Evolutionary conservation across 768 basidiomycete species (phyloP), one percentile per base, ranked within the genome.

Genomic region (Pulveroboletus sp.): DNA sequence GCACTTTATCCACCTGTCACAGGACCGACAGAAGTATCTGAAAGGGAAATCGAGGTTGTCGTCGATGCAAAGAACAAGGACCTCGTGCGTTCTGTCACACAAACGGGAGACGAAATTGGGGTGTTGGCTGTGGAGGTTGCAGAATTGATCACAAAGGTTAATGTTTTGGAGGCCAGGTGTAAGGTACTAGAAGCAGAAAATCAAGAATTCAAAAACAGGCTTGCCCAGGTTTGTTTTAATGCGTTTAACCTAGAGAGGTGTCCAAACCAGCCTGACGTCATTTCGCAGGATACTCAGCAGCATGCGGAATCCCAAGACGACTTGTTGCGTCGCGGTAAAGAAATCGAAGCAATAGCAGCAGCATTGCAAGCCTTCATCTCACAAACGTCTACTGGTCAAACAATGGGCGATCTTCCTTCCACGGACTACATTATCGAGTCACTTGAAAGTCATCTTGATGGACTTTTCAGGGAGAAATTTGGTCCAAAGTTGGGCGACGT

Each of bases 281-380:
- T 36, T 32, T 29, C 34, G 23, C 32, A 66, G 62, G 56, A 55
- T 39, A 35, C 34, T 19, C 29, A 57, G 11, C 19, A 53, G 6
- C 50, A 56, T 36, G 36, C 40, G 32, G 45, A 45, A 31, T 54
- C 30, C 32, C 55, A 57, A 48, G 59, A 50, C 23, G 51, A 35
- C 13, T 30, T 52, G 41, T 45, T 37, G 42, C 64, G 47, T 30
- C 62, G 53, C 16, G 55, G 62, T 5, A 66, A 57, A 44, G 60
- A 70, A 47, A 51, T 59, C 5, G 57, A 67, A n/a, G 67, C 68
- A 3, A 54, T 68, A 39, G 59, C 61, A 2, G 59, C 62, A 42
- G 66, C 68, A 11, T 23, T 68, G 9, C 62, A 61, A 36, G 67
- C 68, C 26, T 68, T 58, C 30, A 64, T 68, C 41, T 57, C 67